A percentile compares a stretch with the other conserved stretches of the same genome.
phyloP scores from a whole-genome alignment of 164 flowering plant species.

The Taxillus chinensis region DNA sequence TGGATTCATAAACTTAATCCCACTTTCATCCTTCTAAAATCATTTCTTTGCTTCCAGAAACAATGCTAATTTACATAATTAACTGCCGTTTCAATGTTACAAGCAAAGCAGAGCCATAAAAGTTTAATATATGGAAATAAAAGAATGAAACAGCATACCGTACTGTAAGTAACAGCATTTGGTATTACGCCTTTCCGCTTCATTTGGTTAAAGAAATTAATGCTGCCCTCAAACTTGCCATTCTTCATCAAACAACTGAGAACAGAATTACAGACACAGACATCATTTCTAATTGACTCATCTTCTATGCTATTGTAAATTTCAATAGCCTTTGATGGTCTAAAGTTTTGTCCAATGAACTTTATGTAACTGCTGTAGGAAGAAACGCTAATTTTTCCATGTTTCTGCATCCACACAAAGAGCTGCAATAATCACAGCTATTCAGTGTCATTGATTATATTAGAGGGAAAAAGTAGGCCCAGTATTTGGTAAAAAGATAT shows the following conservation, averaged over 20 bases:
- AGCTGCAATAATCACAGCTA: constrained; percentile 40
- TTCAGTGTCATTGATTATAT: neutral
- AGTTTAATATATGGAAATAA: neutral
- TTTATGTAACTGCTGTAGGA: constrained; percentile 82
- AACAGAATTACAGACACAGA: constrained; percentile 67
- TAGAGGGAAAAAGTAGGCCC: neutral
- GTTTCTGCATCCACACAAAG: constrained; percentile 79
- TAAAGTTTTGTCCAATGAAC: constrained; percentile 48
- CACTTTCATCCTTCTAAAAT: neutral
- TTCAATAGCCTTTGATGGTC: constrained; percentile 54
- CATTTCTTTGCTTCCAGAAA: too few species aligned
- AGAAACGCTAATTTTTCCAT: constrained; percentile 48
- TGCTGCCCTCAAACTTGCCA: constrained; percentile 51
- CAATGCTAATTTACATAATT: neutral
- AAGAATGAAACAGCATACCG: constrained; percentile 36
- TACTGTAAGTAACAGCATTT: constrained; percentile 72
- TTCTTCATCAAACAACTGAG: constrained; percentile 61
- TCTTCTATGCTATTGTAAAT: constrained; percentile 58
- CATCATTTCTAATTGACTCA: constrained; percentile 37
- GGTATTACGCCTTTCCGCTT: constrained; percentile 67
- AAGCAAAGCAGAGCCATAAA: neutral
- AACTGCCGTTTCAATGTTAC: neutral
- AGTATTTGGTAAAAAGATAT: neutral
- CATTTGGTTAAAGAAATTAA: constrained; percentile 73
- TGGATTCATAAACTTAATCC: neutral